Evolutionary conservation across 345 rosid genomes (phyloP).

Genomic region (Brassica cretica): DNA sequence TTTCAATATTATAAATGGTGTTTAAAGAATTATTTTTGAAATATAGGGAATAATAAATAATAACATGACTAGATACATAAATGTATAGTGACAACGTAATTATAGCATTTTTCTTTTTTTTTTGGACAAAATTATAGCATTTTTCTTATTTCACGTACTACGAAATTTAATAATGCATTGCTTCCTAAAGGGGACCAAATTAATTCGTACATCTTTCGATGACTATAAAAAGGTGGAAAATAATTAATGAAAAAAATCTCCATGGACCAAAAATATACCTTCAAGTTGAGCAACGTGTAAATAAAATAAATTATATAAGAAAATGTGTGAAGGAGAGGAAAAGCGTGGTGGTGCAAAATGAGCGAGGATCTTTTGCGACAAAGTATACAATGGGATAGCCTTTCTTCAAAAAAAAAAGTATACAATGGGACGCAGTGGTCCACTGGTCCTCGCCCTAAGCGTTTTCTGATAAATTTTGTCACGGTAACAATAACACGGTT

Average conservation of each 20-base stretch:
- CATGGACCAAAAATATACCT: constrained; percentile 17
- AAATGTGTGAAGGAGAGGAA: constrained; percentile 18
- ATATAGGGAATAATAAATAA: too few species aligned
- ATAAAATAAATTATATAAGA: not conserved
- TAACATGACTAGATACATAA: not conserved
- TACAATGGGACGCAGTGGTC: constrained; percentile 19
- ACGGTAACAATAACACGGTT: not conserved
- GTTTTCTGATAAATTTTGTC: not conserved
- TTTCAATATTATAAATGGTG: too few species aligned
- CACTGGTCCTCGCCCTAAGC: constrained; percentile 35
- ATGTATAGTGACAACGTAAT: not conserved
- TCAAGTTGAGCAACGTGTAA: constrained; percentile 20
- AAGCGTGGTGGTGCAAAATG: constrained; percentile 22
- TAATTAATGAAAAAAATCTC: not conserved
- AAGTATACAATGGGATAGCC: constrained; percentile 16
- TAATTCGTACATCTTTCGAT: constrained; percentile 17
- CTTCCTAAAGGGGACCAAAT: constrained; percentile 31
- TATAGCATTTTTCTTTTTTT: not conserved
- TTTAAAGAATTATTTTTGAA: too few species aligned
- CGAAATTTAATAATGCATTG: constrained; percentile 22
- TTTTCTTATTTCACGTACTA: not conserved
- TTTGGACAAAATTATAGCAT: too few species aligned
- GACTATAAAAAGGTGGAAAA: not conserved
- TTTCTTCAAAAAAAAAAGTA: too few species aligned
- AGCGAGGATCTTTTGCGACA: constrained; percentile 34